phyloP scores from a whole-genome alignment of 2,329 filamentous ascomycete genomes.

The Alternaria sp. region DNA sequence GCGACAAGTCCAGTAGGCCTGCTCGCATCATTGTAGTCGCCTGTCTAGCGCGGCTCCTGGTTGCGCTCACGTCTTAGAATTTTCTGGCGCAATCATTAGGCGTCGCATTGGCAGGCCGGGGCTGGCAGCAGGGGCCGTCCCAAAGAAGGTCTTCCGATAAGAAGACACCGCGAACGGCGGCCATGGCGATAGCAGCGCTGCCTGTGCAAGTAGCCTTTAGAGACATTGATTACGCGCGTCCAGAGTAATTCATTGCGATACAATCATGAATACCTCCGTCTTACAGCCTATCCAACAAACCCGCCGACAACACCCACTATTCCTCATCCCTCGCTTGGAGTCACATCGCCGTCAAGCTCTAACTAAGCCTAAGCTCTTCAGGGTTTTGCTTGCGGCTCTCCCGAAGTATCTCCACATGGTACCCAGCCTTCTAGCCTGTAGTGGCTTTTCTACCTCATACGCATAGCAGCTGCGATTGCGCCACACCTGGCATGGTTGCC shows the following conservation, averaged over 20 bases:
- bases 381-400: slow-evolving; percentile 8
- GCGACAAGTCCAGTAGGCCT: neutral
- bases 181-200: slow-evolving; percentile 17
- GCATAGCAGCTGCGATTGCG: slow-evolving; percentile 1
- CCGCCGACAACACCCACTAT: neutral
- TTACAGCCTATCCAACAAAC: neutral
- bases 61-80: slow-evolving; percentile 1
- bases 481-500: slow-evolving; percentile 9
- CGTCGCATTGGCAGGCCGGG: neutral
- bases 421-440: neutral
- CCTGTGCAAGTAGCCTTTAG: neutral
- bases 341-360: neutral
- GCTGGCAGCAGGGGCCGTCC: slow-evolving; percentile 3
- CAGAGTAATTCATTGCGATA: neutral
- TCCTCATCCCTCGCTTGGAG: neutral
- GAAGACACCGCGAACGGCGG: slow-evolving; percentile 30
- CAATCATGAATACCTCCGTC: neutral
- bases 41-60: slow-evolving; percentile 9
- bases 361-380: neutral
- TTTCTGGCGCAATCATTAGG: slow-evolving; percentile 15
- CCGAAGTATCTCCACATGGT: slow-evolving; percentile 1
- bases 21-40: slow-evolving; percentile 17
- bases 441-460: neutral
- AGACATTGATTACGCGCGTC: neutral
- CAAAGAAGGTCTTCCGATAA: slow-evolving; percentile 37